Base-by-base conservation (phyloP, 345 rosid species). In the Eucalyptus regnans region DNA sequence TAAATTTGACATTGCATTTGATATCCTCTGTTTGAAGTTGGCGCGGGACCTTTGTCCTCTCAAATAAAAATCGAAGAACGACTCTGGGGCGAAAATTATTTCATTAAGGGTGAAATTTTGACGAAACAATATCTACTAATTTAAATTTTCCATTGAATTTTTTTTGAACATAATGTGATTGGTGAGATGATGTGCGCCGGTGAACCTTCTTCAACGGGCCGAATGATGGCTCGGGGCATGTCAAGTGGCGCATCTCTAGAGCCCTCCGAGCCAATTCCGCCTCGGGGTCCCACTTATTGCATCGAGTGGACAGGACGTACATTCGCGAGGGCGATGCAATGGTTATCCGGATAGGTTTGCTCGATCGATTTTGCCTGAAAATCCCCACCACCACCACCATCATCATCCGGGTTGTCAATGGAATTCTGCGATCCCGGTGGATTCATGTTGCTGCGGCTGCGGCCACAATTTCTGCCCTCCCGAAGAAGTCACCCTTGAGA, bases 81-180 rank as follows among this genome's bases (percentile, higher is more conserved):
- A 52, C 5, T 18, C 58, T 52, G 0, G 0, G 58, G 25, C 3
- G 25, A 20, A 52, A 0, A 52, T 18, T 52, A 52, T 18, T 20
- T 52, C 10, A 0, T 52, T 52, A 20, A 1, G 10, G 25, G 0
- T 0, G 1, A 52, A 52, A 52, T 52, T 0, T 52, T 1, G 58
- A 52, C 2, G 25, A 52, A 52, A 52, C 58, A 52, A 22, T 0
- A 60, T 27, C 15, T 60, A 60, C 1, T 12, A 60, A 27, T 60
- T 60, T 12, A 1, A 60, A 60, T 27, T 27, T 60, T 60, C 33
- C 31, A 12, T 60, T 27, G 29, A 60, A 60, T 2, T 0, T 8
- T 11, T 8, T 25, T 60, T 23, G 13, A 25, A 25, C n/a, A 25
- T 1, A 27, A 27, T 25, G 66, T 2, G 31, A 60, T 52, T 11